A percentile compares a stretch with the other conserved stretches of the same genome.
phyloP scores from a whole-genome alignment of 1,284 basidiomycete genomes.

The Boletellus sp. region DNA sequence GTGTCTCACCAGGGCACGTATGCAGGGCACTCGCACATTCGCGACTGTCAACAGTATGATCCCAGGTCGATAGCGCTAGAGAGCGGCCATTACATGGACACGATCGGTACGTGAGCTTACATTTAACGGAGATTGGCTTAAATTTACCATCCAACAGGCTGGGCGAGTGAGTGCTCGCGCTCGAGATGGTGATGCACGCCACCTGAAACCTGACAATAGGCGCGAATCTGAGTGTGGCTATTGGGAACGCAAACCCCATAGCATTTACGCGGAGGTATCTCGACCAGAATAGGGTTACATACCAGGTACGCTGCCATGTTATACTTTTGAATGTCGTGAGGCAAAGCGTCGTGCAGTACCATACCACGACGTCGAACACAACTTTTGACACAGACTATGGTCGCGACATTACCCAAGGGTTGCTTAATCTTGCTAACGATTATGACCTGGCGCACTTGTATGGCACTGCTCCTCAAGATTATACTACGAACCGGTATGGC shows the following conservation, averaged over 20 bases:
- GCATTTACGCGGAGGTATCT: slow-evolving; percentile 69
- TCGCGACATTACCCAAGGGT: slow-evolving; percentile 49
- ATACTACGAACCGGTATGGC: slow-evolving; percentile 55
- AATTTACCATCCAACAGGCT: slow-evolving; percentile 18
- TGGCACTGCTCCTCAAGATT: slow-evolving; percentile 74
- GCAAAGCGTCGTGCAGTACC: slow-evolving; percentile 43
- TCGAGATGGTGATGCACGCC: neutral
- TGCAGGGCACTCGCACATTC: slow-evolving; percentile 70
- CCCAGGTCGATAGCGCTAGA: slow-evolving; percentile 69
- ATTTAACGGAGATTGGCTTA: neutral
- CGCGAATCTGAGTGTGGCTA: slow-evolving; percentile 43
- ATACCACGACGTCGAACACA: slow-evolving; percentile 41
- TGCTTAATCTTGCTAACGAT: slow-evolving; percentile 46
- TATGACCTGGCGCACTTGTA: slow-evolving; percentile 57
- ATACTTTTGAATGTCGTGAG: neutral
- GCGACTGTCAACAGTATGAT: slow-evolving; percentile 67
- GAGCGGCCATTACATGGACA: slow-evolving; percentile 86
- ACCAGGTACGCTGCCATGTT: slow-evolving; percentile 42
- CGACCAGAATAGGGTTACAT: slow-evolving; percentile 71
- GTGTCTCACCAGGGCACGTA: neutral
- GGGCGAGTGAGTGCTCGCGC: slow-evolving; percentile 29
- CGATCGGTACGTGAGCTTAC: slow-evolving; percentile 55
- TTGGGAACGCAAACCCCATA: slow-evolving; percentile 45
- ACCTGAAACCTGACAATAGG: slow-evolving; percentile 33
- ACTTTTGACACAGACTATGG: slow-evolving; percentile 60